These are phyloP conservation scores for Dysphania ambrosioides DNA, from an alignment of 148 eudicot species.

Conservation along the genomic window DNA sequence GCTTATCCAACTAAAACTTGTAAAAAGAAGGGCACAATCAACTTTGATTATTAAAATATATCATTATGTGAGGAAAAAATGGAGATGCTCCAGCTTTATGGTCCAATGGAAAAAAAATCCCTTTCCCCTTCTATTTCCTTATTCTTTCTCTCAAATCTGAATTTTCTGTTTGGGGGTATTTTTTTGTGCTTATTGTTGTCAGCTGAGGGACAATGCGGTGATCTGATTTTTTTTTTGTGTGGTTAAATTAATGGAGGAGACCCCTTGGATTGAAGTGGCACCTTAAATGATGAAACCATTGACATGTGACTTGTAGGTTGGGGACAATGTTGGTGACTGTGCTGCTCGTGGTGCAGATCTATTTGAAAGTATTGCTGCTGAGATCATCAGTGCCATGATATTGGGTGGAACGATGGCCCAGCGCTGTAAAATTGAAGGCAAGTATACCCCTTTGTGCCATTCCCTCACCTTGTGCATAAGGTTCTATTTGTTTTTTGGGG, in stretches of 20 bases:
- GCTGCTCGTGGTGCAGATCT: constrained; percentile 99
- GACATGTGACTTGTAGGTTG: constrained; percentile 80
- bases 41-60: background rate
- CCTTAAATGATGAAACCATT: no score
- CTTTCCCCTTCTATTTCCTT: background rate
- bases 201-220: background rate
- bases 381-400: constrained; percentile 98
- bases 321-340: constrained; percentile 99
- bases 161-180: background rate
- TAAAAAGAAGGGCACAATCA: background rate
- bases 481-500: background rate
- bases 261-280: background rate
- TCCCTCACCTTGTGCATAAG: background rate
- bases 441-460: constrained; percentile 11
- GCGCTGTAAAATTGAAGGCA: constrained; percentile 94
- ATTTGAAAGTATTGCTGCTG: constrained; percentile 99
- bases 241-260: background rate
- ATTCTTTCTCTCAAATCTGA: background rate
- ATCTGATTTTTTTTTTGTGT: background rate
- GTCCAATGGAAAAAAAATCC: background rate
- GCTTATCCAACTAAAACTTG: no score
- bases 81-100: background rate
- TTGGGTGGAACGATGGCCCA: constrained; percentile 98
- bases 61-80: background rate
- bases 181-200: background rate